Evolutionary conservation across 768 basidiomycete genomes (phyloP).

Genomic region (Cytidiella melzeri): DNA sequence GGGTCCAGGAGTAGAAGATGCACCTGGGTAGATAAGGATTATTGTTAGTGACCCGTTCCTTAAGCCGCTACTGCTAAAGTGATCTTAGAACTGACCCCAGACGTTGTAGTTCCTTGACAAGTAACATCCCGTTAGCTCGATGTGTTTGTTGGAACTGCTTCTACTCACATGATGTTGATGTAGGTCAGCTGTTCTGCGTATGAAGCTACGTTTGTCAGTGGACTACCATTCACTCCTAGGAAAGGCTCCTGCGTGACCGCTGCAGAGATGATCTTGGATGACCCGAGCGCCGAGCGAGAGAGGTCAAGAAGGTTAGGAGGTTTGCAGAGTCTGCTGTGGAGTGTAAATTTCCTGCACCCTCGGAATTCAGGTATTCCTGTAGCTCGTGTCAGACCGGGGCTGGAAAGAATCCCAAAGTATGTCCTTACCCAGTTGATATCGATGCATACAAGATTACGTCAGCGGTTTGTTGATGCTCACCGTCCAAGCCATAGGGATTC

Average conservation of each 20-base stretch:
- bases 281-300: conserved; percentile 53
- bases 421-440: conserved; percentile 58
- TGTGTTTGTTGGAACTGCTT: conserved; percentile 63
- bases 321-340: conserved; percentile 59
- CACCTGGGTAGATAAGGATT: not conserved
- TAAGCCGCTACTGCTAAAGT: too few species aligned
- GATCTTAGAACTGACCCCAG: conserved; percentile 59
- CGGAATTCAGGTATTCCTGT: conserved; percentile 68
- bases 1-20: conserved; percentile 52
- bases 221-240: conserved; percentile 53
- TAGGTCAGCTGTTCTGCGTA: conserved; percentile 62
- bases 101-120: conserved; percentile 87
- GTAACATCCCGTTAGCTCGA: conserved; percentile 68
- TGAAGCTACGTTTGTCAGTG: conserved; percentile 56
- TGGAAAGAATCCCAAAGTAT: not conserved
- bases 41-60: too few species aligned
- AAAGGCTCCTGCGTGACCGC: conserved; percentile 69
- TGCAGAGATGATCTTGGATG: conserved; percentile 58
- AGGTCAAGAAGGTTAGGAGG: conserved; percentile 51
- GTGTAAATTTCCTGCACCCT: conserved; percentile 56
- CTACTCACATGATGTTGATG: conserved; percentile 54
- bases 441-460: conserved; percentile 29
- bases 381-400: conserved; percentile 1
- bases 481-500: conserved; percentile 56
- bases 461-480: conserved; percentile 23